Percentiles rank a stretch among this genome's conserved stretches.
Conservation (phyloP, 352 stramenopile genomes). For the Globisporangium sylvaticum region DNA sequence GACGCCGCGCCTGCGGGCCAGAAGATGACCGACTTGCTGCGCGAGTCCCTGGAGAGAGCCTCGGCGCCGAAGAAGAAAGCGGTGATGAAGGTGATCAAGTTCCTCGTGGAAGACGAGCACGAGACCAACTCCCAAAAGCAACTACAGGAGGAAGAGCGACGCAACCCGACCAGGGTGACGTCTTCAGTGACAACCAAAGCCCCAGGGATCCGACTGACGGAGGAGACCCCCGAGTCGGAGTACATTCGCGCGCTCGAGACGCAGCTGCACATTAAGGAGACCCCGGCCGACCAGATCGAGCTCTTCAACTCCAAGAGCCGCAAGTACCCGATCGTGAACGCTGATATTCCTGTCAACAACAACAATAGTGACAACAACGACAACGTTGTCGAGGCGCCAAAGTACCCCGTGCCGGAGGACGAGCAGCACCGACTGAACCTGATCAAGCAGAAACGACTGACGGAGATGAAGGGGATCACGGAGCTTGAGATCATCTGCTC, state of each 20-base stretch:
- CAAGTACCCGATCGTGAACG: constrained; percentile 6
- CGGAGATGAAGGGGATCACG: constrained; percentile 22
- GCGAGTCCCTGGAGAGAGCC: constrained; percentile 29
- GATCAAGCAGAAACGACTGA: constrained; percentile 25
- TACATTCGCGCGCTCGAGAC: constrained; percentile 16
- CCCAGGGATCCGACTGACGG: not conserved
- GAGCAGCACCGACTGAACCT: constrained; percentile 28
- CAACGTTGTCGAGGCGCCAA: not conserved
- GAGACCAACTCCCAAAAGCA: not conserved
- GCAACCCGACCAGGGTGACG: not conserved
- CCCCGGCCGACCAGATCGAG: constrained; percentile 1
- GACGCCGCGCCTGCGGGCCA: not conserved
- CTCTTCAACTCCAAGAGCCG: constrained; percentile 9
- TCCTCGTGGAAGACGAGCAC: constrained; percentile 35
- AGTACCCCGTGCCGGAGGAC: constrained; percentile 8
- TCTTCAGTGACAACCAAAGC: not conserved
- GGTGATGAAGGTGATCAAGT: constrained; percentile 41
- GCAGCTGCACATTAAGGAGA: constrained; percentile 8
- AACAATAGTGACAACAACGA: not conserved
- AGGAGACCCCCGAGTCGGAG: constrained; percentile 7
- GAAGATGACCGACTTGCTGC: constrained; percentile 16
- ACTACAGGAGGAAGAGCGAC: not conserved
- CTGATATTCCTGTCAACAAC: not conserved
- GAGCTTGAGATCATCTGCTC: constrained; percentile 57
- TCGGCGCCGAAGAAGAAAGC: constrained; percentile 21